Base-by-base conservation (phyloP, 805 yeast genomes). In the Yamadazyma philogaea region DNA sequence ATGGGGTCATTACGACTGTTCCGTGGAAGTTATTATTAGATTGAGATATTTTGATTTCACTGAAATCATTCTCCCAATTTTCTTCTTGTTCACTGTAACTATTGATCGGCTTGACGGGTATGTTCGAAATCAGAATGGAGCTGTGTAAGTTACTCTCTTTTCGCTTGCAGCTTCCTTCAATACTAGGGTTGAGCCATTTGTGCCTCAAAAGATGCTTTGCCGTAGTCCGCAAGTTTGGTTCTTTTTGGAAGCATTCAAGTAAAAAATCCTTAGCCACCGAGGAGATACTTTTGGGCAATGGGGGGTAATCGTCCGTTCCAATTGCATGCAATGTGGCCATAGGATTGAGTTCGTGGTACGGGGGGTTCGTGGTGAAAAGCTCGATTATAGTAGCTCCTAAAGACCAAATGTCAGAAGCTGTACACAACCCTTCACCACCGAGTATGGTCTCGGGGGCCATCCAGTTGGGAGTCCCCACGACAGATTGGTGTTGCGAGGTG, bases 371-470 rank as follows among this genome's bases (percentile, higher is more conserved):
- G 0, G 96, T 84, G 39, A 87, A 67, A 32, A 93, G 68, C 60
- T 93, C 99, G 2, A 91, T 78, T 3, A 90, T 77, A 0, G 98
- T 91, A n/a, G 97, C 95, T 2, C 98, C 99, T 20, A 93, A 63
- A 6, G 96, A 86, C 98, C 93, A 86, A 21, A 86, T 78, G 64
- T 93, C 99, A 2, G 96, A 87, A 1, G 95, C 84, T 0, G 91
- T 79, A 7, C 95, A 82, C 1, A 91, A 84, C 2, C 95, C 95
- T 54, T 84, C 86, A 52, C 75, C 75, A 1, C 88, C 81, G 32
- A 82, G 71, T 3, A 93, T 85, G 2, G 95, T 81, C 57, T 93
- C 99, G 0, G 99, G 99, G 0, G 99, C 97, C 96, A 93, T 90
- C 98, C 98, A 93, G 58, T 91, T 86, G 0, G 97, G 95, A 0